These are phyloP conservation scores for Picea engelmannii DNA, from an alignment of 83 land plant species.

Conservation along the genomic window DNA sequence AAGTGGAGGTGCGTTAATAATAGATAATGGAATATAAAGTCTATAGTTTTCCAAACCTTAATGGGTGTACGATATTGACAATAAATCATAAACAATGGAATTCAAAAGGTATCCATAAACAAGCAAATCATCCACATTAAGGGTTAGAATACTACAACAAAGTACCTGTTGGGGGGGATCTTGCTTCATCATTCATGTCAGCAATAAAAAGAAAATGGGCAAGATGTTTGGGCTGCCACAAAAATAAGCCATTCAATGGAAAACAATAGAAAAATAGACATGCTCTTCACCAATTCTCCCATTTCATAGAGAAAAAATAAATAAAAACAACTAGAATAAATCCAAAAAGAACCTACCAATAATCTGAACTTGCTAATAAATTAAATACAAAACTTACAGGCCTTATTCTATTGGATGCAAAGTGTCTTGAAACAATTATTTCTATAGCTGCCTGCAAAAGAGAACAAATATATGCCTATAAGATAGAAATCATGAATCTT, in stretches of 20 bases:
- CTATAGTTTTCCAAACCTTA: not conserved
- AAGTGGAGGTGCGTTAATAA: not conserved
- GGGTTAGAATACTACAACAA: not conserved
- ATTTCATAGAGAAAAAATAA: not conserved
- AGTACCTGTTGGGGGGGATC: not conserved
- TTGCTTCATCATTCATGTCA: not conserved
- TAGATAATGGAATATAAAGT: not conserved
- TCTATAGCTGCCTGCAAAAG: conserved; percentile 80
- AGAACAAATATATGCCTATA: not conserved
- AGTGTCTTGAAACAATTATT: conserved; percentile 65
- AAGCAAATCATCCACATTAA: not conserved
- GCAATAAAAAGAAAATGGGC: not conserved
- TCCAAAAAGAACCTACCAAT: not conserved
- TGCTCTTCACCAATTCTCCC: not conserved
- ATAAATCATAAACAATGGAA: not conserved
- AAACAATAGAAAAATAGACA: not conserved
- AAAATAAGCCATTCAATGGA: not conserved
- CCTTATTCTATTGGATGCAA: conserved; percentile 49
- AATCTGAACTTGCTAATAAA: not conserved
- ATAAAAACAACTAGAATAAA: not conserved
- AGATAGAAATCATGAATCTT: not conserved
- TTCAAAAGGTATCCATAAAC: not conserved
- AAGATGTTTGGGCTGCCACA: not conserved
- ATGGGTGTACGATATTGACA: not conserved
- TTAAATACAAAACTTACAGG: conserved; percentile 54